Conservation (phyloP, 768 basidiomycete species). For the Russula ochroleuca region DNA sequence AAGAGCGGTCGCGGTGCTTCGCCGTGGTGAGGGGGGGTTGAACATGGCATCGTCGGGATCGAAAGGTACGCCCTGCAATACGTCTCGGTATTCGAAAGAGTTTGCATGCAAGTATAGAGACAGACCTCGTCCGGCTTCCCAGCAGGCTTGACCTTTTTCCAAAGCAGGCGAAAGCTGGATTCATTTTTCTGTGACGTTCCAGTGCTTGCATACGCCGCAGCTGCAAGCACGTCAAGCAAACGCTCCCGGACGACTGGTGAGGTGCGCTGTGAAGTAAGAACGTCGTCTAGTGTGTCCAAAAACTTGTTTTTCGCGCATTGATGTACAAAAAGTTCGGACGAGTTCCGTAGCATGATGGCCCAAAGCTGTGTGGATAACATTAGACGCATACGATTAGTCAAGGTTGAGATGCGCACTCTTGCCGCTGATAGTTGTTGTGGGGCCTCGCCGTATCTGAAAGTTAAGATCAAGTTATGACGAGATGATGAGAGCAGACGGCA, state of each 20-base stretch:
- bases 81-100: background rate
- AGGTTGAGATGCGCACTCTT: slow-evolving; percentile 13
- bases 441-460: slow-evolving; percentile 25
- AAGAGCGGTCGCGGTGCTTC: slow-evolving; percentile 36
- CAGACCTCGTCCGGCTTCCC: slow-evolving; percentile 78
- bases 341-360: slow-evolving; percentile 87
- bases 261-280: slow-evolving; percentile 57
- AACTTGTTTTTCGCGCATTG: slow-evolving; percentile 75
- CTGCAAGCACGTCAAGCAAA: slow-evolving; percentile 74
- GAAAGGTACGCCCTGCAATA: slow-evolving; percentile 62
- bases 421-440: slow-evolving; percentile 28
- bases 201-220: slow-evolving; percentile 68
- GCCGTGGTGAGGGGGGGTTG: slow-evolving; percentile 51
- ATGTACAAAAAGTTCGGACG: slow-evolving; percentile 62
- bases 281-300: slow-evolving; percentile 71
- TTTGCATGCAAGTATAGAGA: slow-evolving; percentile 12
- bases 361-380: slow-evolving; percentile 52
- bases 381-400: background rate
- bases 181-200: slow-evolving; percentile 35
- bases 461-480: background rate
- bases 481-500: background rate
- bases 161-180: slow-evolving; percentile 60
- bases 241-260: slow-evolving; percentile 79
- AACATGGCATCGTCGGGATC: slow-evolving; percentile 79
- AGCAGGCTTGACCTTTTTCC: slow-evolving; percentile 73